Percentiles rank a stretch among this genome's conserved stretches.
phyloP scores from a whole-genome alignment of 164 flowering plant genomes.

The Vitis vinifera region ASM3070453v1 NC_081822.1:6015501-6016000 shows the following conservation, averaged over 20 bases:
- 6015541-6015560: background rate
- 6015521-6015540: background rate
- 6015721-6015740: background rate
- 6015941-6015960: background rate
- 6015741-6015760: background rate
- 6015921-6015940: background rate
- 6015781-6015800: conserved; percentile 14
- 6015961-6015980: no score
- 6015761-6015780: background rate
- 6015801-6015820: background rate
- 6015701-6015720: background rate
- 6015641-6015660: background rate
- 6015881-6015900: conserved; percentile 15
- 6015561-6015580: background rate
- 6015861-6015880: background rate
- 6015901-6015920: conserved; percentile 6
- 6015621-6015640: background rate
- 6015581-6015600: background rate
- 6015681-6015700: background rate
- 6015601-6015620: background rate
- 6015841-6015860: background rate
- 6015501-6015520: no score
- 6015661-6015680: conserved; percentile 1
- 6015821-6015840: conserved; percentile 5
- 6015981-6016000: no score